These are phyloP conservation scores for Orobanche coerulescens DNA, from an alignment of 257 asterid species.

Conservation along the genomic window DNA sequence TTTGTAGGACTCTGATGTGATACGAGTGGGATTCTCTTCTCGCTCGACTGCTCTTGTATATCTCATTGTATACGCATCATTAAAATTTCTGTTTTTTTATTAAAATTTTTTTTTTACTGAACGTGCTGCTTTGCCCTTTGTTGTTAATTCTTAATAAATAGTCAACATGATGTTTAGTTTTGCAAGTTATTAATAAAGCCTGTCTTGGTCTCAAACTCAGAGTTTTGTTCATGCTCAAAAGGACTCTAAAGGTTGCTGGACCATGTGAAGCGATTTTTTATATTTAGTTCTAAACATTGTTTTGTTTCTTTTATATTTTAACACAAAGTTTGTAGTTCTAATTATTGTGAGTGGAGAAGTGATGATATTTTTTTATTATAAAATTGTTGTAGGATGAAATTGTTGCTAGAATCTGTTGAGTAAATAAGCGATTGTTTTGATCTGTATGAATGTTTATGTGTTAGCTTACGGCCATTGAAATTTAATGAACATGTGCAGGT, in stretches of 20 bases:
- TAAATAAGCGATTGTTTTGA: slow-evolving; percentile 4
- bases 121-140: not conserved
- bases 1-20: too few relatives aligned
- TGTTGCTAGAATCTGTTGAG: not conserved
- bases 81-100: too few relatives aligned
- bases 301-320: not conserved
- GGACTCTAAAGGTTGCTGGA: not conserved
- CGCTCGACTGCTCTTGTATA: too few relatives aligned
- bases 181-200: not conserved
- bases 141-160: not conserved
- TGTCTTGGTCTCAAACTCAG: not conserved
- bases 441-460: not conserved
- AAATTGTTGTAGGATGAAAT: not conserved
- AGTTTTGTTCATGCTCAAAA: slow-evolving; percentile 2
- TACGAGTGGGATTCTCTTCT: too few relatives aligned
- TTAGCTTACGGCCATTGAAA: slow-evolving; percentile 17
- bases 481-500: slow-evolving; percentile 50
- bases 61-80: too few relatives aligned
- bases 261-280: slow-evolving; percentile 1
- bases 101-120: too few relatives aligned
- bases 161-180: not conserved
- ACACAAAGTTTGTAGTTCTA: not conserved
- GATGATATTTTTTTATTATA: too few relatives aligned
- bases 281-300: not conserved
- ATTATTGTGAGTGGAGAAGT: slow-evolving; percentile 9